These are phyloP conservation scores for Trichoderma lentiforme DNA, from an alignment of 2,329 filamentous ascomycete genomes.

Conservation along the genomic window DNA sequence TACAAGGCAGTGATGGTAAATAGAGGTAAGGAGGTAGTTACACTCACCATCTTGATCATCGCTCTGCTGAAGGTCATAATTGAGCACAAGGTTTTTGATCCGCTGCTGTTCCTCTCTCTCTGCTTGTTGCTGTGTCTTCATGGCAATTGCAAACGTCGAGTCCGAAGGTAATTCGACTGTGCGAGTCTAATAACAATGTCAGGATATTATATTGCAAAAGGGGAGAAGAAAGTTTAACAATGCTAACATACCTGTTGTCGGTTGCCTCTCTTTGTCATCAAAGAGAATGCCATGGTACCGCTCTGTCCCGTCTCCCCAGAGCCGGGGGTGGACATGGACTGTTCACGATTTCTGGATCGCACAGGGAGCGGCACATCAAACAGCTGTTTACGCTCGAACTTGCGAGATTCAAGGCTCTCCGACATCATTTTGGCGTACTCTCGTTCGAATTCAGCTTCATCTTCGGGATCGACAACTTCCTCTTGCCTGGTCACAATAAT, in stretches of 20 bases:
- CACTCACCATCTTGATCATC: constrained; percentile 73
- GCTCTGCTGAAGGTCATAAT: constrained; percentile 86
- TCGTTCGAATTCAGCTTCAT: constrained; percentile 94
- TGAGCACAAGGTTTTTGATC: constrained; percentile 96
- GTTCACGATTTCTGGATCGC: constrained; percentile 65
- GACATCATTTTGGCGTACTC: constrained; percentile 99
- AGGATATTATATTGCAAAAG: neutral
- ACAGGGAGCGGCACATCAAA: constrained; percentile 99
- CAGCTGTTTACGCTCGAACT: constrained; percentile 89
- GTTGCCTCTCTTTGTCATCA: constrained; percentile 94
- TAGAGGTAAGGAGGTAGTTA: constrained; percentile 30
- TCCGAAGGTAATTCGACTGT: constrained; percentile 87
- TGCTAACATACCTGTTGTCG: constrained; percentile 71
- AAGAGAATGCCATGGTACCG: constrained; percentile 88
- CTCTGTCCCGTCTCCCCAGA: constrained; percentile 25
- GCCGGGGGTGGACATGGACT: constrained; percentile 29
- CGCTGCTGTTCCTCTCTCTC: constrained; percentile 95
- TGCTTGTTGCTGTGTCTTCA: constrained; percentile 93
- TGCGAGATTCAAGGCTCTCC: constrained; percentile 91
- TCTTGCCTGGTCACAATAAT: constrained; percentile 90
- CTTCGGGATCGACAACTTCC: constrained; percentile 86
- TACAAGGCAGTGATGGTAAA: constrained; percentile 12
- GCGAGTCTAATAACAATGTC: constrained; percentile 61
- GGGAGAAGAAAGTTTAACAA: neutral
- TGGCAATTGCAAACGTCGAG: constrained; percentile 90